Evolutionary conservation across 2,329 filamentous ascomycete species (phyloP).

Genomic region (Claviceps quebecensis): DNA sequence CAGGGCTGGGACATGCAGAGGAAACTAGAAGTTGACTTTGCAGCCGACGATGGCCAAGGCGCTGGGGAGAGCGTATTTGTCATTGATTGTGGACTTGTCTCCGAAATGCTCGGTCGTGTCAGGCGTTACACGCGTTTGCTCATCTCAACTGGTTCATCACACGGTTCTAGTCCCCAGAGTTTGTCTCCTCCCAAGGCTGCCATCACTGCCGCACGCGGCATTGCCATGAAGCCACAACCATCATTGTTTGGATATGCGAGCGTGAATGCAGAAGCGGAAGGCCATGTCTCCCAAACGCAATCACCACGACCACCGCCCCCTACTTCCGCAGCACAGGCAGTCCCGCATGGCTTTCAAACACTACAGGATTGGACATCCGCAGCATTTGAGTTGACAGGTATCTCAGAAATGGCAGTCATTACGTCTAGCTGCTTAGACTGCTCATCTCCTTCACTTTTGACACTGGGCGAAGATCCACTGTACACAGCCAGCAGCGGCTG

Average conservation of each 20-base stretch:
- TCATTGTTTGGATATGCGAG: slow-evolving; percentile 18
- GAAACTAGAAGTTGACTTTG: slow-evolving; percentile 77
- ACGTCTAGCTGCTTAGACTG: slow-evolving; percentile 58
- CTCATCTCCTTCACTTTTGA: slow-evolving; percentile 58
- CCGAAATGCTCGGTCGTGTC: slow-evolving; percentile 32
- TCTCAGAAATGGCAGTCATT: slow-evolving; percentile 45
- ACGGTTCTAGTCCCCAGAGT: slow-evolving; percentile 1
- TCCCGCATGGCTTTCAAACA: slow-evolving; percentile 4
- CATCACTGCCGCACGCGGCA: background rate
- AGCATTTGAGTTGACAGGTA: slow-evolving; percentile 36
- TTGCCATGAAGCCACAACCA: slow-evolving; percentile 5
- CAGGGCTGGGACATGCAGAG: slow-evolving; percentile 87
- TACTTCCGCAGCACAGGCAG: slow-evolving; percentile 10
- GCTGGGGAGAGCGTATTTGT: slow-evolving; percentile 67
- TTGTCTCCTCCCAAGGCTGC: background rate
- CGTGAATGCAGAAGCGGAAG: background rate
- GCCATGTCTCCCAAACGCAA: slow-evolving; percentile 10
- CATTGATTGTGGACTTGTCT: slow-evolving; percentile 56
- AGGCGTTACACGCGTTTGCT: slow-evolving; percentile 28
- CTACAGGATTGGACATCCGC: slow-evolving; percentile 19
- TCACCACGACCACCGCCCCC: slow-evolving; percentile 12
- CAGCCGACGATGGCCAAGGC: slow-evolving; percentile 59
- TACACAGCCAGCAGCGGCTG: slow-evolving; percentile 28
- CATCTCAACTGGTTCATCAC: slow-evolving; percentile 7
- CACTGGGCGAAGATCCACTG: slow-evolving; percentile 65